Base-by-base conservation (phyloP, 1,284 basidiomycete genomes). In the Phlebopus sp. region DNA sequence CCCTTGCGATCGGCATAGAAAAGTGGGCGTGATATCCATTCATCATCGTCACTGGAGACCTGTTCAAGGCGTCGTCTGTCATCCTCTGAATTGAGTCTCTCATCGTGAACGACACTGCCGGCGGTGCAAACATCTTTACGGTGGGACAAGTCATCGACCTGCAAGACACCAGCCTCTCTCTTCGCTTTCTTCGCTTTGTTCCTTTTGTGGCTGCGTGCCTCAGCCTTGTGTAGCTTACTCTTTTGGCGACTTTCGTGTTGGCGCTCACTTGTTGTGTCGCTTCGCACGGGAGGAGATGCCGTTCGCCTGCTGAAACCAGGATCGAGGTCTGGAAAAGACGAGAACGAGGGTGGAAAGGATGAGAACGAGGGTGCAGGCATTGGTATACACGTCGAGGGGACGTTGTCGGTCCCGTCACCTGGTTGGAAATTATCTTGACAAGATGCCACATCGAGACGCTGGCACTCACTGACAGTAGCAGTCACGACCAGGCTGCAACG, bases 1-100 rank as follows among this genome's bases (percentile, higher is more conserved):
- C 88, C 87, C 55, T 77, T 82, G 42, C 77, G 72, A 61, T 91
- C 87, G 5, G 78, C 78, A 59, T 79, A 86, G 69, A 80, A 88
- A 11, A 77, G 51, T 42, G 55, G 55, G 29, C 59, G 68, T 37
- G 65, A 65, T 17, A 58, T 52, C 55, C 62, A 60, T 57, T 53
- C 56, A 47, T 46, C 57, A 39, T 54, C 51, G 38, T 67, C 56
- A 34, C 54, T 49, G 19, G 29, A 42, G 3, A 54, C 55, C 44
- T 58, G 55, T 17, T 56, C 59, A 27, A 59, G 43, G 29, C 58
- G 58, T 29, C 47, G 54, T 32, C 59, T 61, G 49, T 73, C 68
- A 49, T 71, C 67, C 49, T 65, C 60, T n/a, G 57, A 59, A 54
- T 75, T 71, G 48, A 58, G 49, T 45, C 66, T 62, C 48, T 72